Percentiles rank a stretch among this genome's conserved stretches.
These are phyloP conservation scores for Saturnispora galanensis DNA, from an alignment of 805 yeast genomes.

Conservation along the genomic window DNA sequence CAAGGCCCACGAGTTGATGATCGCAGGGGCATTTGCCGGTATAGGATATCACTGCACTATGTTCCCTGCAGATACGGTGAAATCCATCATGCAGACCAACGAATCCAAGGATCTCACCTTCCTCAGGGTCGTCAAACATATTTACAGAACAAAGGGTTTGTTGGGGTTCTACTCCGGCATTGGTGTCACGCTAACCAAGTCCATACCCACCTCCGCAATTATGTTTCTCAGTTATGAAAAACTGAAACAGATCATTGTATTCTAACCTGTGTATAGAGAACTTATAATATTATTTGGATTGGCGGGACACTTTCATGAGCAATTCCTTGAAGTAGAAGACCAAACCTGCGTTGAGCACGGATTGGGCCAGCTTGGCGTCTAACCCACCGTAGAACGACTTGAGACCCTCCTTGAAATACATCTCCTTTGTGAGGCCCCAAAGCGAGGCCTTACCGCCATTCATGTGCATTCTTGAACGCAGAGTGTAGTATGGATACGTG, in stretches of 20 bases:
- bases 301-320: slow-evolving; percentile 32
- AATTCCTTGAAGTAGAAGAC: slow-evolving; percentile 87
- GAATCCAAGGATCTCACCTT: slow-evolving; percentile 20
- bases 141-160: slow-evolving; percentile 49
- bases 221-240: slow-evolving; percentile 75
- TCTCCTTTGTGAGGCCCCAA: slow-evolving; percentile 44
- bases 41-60: slow-evolving; percentile 66
- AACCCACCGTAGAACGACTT: slow-evolving; percentile 76
- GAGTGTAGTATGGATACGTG: slow-evolving; percentile 87
- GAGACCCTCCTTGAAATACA: slow-evolving; percentile 61
- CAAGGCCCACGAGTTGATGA: slow-evolving; percentile 43
- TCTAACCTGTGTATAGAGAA: slow-evolving; percentile 7
- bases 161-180: slow-evolving; percentile 74
- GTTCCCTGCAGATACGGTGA: slow-evolving; percentile 87
- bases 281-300: neutral
- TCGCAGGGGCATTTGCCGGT: slow-evolving; percentile 86
- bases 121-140: slow-evolving; percentile 28
- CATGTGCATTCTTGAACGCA: slow-evolving; percentile 83
- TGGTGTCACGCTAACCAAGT: slow-evolving; percentile 70
- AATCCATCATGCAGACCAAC: slow-evolving; percentile 70
- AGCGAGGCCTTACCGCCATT: slow-evolving; percentile 26
- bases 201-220: slow-evolving; percentile 84
- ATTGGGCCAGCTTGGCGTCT: slow-evolving; percentile 67
- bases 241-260: slow-evolving; percentile 29
- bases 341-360: slow-evolving; percentile 82